Evolutionary conservation across 805 yeast genomes (phyloP), one percentile per base, ranked within the genome.

Genomic region (Metschnikowia lachancei): DNA sequence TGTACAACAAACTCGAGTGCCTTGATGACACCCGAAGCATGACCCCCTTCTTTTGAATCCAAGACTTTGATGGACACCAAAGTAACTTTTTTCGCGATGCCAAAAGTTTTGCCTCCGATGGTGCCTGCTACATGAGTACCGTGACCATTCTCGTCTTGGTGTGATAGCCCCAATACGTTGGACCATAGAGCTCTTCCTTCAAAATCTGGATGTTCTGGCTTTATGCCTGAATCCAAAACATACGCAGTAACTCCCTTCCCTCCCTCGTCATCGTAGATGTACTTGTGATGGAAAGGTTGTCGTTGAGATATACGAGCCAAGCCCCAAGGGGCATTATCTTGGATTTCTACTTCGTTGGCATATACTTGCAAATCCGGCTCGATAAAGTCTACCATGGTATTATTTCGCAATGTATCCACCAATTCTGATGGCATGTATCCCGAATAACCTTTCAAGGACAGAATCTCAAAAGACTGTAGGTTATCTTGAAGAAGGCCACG

Each of bases 291-390:
- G 1, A 43, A 36, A 7, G 50, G 73, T 47, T 81, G 78, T 67
- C 91, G 78, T 67, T 88, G 95, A 17, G 96, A 86, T 49, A 90
- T 81, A 74, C 96, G 80, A 18, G 95, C 85, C 52, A 90, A 77
- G 58, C 97, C 97, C 97, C 97, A 90, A 36, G 96, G 95, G 14
- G 96, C 90, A 51, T 88, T 88, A 50, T 77, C 75, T 71, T 89
- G 92, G 49, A 80, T 76, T 51, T 80, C 77, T 41, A 81, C 74
- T 53, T 79, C 83, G 40, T 48, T 50, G 34, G 52, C 41, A 37
- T 48, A 43, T 44, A 56, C 41, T n/a, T 55, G 43, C 14, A 54
- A 40, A 41, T 61, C 63, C 29, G 50, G 51, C 50, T 61, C 65
- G 4, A 61, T 47, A 36, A 60, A 59, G 36, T 45, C 53, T 39